These are phyloP conservation scores for Sechiopsis laciniata DNA, from an alignment of 306 rosid genomes.

Conservation along the genomic window DNA sequence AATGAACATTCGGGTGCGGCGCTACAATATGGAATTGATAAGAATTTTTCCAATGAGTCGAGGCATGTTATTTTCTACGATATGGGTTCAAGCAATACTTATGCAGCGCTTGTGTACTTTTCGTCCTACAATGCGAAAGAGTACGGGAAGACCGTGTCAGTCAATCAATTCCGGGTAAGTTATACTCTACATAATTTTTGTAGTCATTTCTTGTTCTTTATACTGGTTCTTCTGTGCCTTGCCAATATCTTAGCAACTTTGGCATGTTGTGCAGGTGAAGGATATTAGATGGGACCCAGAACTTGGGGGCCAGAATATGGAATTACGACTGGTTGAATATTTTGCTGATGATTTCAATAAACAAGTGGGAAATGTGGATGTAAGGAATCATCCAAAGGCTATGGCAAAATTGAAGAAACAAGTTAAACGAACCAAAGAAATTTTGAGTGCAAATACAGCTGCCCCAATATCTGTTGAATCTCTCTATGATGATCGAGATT, in stretches of 20 bases:
- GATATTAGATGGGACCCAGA: slow-evolving; percentile 90
- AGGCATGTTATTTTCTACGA: slow-evolving; percentile 86
- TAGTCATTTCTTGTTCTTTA: not conserved
- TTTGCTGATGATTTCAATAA: slow-evolving; percentile 84
- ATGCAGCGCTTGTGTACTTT: slow-evolving; percentile 79
- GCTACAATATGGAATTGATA: slow-evolving; percentile 91
- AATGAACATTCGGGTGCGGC: slow-evolving; percentile 98
- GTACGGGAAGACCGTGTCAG: slow-evolving; percentile 64
- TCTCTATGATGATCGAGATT: slow-evolving; percentile 71
- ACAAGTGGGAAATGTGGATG: slow-evolving; percentile 79
- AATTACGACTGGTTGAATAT: slow-evolving; percentile 74
- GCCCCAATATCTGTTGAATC: slow-evolving; percentile 99
- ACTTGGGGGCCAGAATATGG: slow-evolving; percentile 89
- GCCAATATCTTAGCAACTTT: slow-evolving; percentile 19
- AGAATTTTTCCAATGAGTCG: slow-evolving; percentile 76
- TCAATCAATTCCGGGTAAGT: slow-evolving; percentile 89
- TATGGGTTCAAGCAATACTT: slow-evolving; percentile 90
- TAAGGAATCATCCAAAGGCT: slow-evolving; percentile 78
- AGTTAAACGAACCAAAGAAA: slow-evolving; percentile 95
- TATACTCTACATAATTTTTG: not conserved
- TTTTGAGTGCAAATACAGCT: slow-evolving; percentile 83
- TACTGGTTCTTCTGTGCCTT: not conserved
- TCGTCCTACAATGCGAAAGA: slow-evolving; percentile 73
- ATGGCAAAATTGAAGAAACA: slow-evolving; percentile 98
- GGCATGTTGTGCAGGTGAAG: slow-evolving; percentile 58